Evolutionary conservation across 345 rosid genomes (phyloP).

Genomic region (Eucalyptus marginata): DNA sequence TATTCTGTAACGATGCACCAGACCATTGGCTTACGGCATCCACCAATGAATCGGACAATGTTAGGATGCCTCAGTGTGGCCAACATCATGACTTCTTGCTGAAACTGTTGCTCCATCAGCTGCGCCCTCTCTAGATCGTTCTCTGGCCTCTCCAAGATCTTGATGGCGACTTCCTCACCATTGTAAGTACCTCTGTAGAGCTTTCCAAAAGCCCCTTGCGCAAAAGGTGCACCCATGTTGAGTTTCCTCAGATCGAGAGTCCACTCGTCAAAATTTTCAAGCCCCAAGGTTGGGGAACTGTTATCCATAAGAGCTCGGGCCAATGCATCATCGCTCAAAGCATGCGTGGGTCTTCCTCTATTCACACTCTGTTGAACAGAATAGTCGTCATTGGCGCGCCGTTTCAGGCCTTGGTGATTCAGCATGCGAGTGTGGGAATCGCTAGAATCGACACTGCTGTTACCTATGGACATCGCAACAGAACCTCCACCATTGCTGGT

Average conservation of each 20-base stretch:
- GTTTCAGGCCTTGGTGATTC: slow-evolving; percentile 27
- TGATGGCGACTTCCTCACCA: slow-evolving; percentile 37
- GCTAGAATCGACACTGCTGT: slow-evolving; percentile 31
- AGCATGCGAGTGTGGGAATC: slow-evolving; percentile 33
- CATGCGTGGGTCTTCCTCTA: slow-evolving; percentile 17
- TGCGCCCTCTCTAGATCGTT: slow-evolving; percentile 18
- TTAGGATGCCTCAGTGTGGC: slow-evolving; percentile 26
- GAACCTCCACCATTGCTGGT: slow-evolving; percentile 35
- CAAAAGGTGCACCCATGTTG: slow-evolving; percentile 30
- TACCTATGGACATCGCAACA: slow-evolving; percentile 27
- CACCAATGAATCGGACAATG: slow-evolving; percentile 33
- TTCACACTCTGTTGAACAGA: slow-evolving; percentile 14
- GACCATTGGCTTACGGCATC: slow-evolving; percentile 24
- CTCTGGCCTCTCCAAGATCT: slow-evolving; percentile 36
- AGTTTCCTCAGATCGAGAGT: slow-evolving; percentile 26
- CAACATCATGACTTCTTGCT: slow-evolving; percentile 35
- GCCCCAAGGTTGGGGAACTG: slow-evolving; percentile 17
- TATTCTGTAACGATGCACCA: slow-evolving; percentile 45
- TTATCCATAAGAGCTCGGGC: slow-evolving; percentile 26
- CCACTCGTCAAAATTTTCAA: slow-evolving; percentile 23
- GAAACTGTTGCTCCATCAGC: slow-evolving; percentile 32
- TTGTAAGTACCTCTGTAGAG: slow-evolving; percentile 33
- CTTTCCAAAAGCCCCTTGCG: slow-evolving; percentile 37
- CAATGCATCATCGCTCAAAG: slow-evolving; percentile 25
- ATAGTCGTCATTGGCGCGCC: slow-evolving; percentile 19